Percentiles rank a stretch among this genome's conserved stretches.
Evolutionary conservation across 2,329 filamentous ascomycete genomes (phyloP).

Genomic region (Fusarium sp.): DNA sequence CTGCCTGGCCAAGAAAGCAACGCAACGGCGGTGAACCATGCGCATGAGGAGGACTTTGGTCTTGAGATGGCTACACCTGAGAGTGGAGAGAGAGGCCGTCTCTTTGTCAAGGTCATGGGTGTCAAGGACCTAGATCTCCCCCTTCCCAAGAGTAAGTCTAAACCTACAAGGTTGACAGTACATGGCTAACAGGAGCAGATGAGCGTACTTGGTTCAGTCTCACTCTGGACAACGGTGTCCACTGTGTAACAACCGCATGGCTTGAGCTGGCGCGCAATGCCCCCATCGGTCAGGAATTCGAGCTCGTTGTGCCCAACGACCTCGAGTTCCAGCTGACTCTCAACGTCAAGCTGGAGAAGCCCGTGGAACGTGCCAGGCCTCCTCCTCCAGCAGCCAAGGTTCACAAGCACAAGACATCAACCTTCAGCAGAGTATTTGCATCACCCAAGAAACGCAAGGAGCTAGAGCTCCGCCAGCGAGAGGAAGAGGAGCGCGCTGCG

Average conservation of each 20-base stretch:
- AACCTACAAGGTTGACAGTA: background rate
- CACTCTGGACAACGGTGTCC: constrained; percentile 97
- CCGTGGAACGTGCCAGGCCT: constrained; percentile 70
- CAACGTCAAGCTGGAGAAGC: constrained; percentile 93
- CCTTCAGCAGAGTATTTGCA: constrained; percentile 92
- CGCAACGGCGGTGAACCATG: constrained; percentile 74
- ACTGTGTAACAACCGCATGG: constrained; percentile 98
- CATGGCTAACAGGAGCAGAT: constrained; percentile 65
- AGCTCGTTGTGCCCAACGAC: constrained; percentile 96
- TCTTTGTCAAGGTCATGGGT: constrained; percentile 99
- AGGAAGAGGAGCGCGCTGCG: constrained; percentile 83
- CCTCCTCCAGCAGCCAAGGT: constrained; percentile 74
- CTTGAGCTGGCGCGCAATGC: constrained; percentile 92
- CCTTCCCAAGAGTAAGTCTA: constrained; percentile 85
- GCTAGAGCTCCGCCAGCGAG: constrained; percentile 85
- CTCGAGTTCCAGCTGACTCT: constrained; percentile 99
- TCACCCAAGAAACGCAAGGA: constrained; percentile 98
- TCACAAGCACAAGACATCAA: constrained; percentile 83
- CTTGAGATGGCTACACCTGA: constrained; percentile 77
- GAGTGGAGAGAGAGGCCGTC: constrained; percentile 86
- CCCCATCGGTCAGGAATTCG: constrained; percentile 97
- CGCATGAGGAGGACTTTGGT: constrained; percentile 78
- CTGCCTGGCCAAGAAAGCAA: constrained; percentile 91
- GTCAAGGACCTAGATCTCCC: constrained; percentile 96
- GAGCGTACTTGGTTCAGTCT: constrained; percentile 96